Evolutionary conservation across 1,139 yeast genomes (phyloP).

Genomic region (Debaryomyces singareniensis): DNA sequence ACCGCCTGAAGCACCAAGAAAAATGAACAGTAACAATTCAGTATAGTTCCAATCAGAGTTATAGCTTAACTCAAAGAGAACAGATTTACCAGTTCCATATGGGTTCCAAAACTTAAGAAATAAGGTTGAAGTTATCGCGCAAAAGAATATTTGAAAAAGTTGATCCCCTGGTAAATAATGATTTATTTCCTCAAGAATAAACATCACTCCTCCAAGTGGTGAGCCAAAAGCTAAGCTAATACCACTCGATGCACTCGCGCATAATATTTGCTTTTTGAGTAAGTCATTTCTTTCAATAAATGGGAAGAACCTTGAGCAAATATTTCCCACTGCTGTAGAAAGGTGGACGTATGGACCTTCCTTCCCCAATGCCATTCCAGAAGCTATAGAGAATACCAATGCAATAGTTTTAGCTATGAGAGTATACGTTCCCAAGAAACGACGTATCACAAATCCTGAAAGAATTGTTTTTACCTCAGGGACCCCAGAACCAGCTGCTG

Average conservation of each 20-base stretch:
- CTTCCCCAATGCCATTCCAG: constrained; percentile 62
- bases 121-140: constrained; percentile 54
- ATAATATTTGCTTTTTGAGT: constrained; percentile 50
- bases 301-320: constrained; percentile 45
- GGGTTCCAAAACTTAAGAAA: constrained; percentile 54
- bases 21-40: constrained; percentile 43
- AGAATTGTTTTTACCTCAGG: constrained; percentile 56
- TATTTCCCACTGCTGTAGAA: constrained; percentile 63
- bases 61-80: constrained; percentile 51
- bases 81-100: constrained; percentile 59
- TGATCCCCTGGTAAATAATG: constrained; percentile 55
- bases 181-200: constrained; percentile 60
- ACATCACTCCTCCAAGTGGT: constrained; percentile 64
- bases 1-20: constrained; percentile 54
- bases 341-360: constrained; percentile 72
- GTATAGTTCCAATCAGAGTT: constrained; percentile 48
- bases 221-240: constrained; percentile 68
- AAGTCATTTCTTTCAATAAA: constrained; percentile 46
- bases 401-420: constrained; percentile 46
- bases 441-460: constrained; percentile 50
- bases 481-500: constrained; percentile 61
- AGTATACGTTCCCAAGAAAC: constrained; percentile 51
- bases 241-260: constrained; percentile 65
- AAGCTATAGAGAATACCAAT: constrained; percentile 54
- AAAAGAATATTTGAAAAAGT: constrained; percentile 52